A percentile compares a stretch with the other conserved stretches of the same genome.
These are phyloP conservation scores for Lachnellula hyalina DNA, from an alignment of 2,329 filamentous ascomycete species.

Conservation along the genomic window DNA sequence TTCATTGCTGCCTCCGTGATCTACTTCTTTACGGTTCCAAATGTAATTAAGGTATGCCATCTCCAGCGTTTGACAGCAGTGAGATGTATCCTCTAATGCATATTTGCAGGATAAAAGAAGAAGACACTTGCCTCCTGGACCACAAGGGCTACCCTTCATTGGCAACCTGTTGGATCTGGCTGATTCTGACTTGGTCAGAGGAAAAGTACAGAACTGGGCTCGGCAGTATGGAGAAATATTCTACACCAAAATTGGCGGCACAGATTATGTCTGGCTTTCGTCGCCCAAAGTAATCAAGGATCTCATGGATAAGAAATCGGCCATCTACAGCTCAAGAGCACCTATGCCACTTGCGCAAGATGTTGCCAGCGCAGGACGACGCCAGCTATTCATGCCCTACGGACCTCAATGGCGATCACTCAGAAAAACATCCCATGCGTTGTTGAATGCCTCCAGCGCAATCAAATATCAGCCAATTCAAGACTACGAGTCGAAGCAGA, in stretches of 20 bases:
- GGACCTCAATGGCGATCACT: conserved; percentile 25
- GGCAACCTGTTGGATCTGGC: conserved; percentile 35
- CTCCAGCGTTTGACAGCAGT: too few relatives aligned
- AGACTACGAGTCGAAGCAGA: conserved; percentile 31
- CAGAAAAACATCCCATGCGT: conserved; percentile 26
- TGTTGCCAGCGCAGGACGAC: conserved; percentile 22
- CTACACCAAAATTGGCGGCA: conserved; percentile 36
- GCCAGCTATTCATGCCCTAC: conserved; percentile 28
- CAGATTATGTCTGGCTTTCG: conserved; percentile 37
- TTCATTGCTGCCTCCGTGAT: too few relatives aligned
- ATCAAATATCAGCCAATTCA: conserved; percentile 27
- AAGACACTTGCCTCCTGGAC: conserved; percentile 34
- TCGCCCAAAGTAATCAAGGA: conserved; percentile 22
- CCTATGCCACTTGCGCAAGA: conserved; percentile 33
- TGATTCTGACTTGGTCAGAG: conserved; percentile 28
- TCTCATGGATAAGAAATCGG: conserved; percentile 23
- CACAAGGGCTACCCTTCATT: conserved; percentile 35
- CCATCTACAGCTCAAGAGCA: conserved; percentile 36
- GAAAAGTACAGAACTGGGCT: conserved; percentile 32
- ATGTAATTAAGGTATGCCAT: too few relatives aligned
- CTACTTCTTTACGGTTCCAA: too few relatives aligned
- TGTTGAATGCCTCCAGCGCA: conserved; percentile 25
- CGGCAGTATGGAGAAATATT: conserved; percentile 35
- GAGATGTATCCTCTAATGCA: too few relatives aligned
- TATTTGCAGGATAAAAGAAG: conserved; percentile 3